phyloP scores from a whole-genome alignment of 169 alveolate species.

The Cryptosporidium sp. region DNA sequence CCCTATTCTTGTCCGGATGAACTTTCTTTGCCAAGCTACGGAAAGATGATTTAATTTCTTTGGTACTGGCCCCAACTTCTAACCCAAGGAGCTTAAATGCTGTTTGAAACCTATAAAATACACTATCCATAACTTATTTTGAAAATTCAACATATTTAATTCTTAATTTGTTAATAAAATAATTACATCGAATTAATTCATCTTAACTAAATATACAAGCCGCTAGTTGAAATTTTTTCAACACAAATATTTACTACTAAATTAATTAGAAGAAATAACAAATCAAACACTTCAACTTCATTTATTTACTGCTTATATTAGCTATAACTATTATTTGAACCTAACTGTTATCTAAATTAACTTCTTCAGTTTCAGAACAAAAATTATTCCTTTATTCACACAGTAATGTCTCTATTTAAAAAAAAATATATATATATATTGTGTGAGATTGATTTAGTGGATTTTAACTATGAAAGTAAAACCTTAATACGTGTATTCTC shows the following conservation, averaged over 20 bases:
- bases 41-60: constrained; percentile 34
- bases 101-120: background rate
- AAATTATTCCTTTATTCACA: constrained; percentile 14
- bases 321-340: background rate
- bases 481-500: background rate
- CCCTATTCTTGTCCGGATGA: constrained; percentile 68
- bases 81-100: constrained; percentile 47
- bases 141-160: background rate
- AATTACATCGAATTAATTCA: too few relatives aligned
- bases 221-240: too few relatives aligned
- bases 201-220: too few relatives aligned
- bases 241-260: too few relatives aligned
- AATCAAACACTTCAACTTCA: background rate
- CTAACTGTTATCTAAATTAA: background rate
- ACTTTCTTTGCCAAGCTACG: constrained; percentile 34
- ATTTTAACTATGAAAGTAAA: background rate
- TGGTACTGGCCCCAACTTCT: constrained; percentile 20
- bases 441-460: constrained; percentile 10
- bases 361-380: background rate
- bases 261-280: background rate
- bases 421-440: background rate
- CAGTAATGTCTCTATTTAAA: constrained; percentile 44
- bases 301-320: background rate
- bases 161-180: background rate
- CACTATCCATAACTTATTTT: background rate